Evolutionary conservation across 2,329 filamentous ascomycete species (phyloP), one percentile per base, ranked within the genome.

Genomic region (Bipolaris zeicola): DNA sequence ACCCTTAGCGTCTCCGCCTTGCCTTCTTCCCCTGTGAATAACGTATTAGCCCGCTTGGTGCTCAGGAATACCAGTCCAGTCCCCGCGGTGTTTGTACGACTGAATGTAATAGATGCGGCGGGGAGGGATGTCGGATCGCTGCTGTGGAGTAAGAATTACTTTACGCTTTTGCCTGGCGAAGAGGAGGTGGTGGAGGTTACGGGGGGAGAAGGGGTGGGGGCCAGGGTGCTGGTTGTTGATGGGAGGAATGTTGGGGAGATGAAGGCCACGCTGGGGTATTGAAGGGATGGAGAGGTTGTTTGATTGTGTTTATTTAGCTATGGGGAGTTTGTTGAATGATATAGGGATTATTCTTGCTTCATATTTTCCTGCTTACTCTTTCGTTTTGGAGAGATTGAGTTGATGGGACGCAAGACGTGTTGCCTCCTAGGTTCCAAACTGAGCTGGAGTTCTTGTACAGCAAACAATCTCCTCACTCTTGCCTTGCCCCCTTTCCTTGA

Each of bases 81-180:
- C 0, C 86, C 86, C 0, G 86, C 85, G 0, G 82, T 88, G 43
- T 88, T 88, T 58, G 62, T 88, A 7, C 75, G 80, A 1, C 51
- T 88, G 28, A 80, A 79, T 43, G 67, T 86, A 1, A 76, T 85
- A 0, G 78, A 85, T 57, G 58, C 51, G 2, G 56, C 68, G 0
- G 79, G 79, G 0, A 61, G 73, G 0, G 83, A 85, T 48, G 76
- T 86, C 0, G 60, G 79, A 4, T 83, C 85, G 0, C 78, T 85
- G 0, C 75, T 76, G 18, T 88, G 86, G 85, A 82, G 81, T 0
- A 85, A 88, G 59, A 88, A 88, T 57, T 88, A 88, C 58, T 75
- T 88, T 11, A 87, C 85, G 1, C 70, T 88, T 8, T 87, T 82
- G 78, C 84, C 85, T 0, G 70, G 75, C 1, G 86, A 88, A 74